Percentiles rank a stretch among this genome's conserved stretches.
Evolutionary conservation across 2,329 filamentous ascomycete species (phyloP).

Genomic region (Botrytis tulipae): DNA sequence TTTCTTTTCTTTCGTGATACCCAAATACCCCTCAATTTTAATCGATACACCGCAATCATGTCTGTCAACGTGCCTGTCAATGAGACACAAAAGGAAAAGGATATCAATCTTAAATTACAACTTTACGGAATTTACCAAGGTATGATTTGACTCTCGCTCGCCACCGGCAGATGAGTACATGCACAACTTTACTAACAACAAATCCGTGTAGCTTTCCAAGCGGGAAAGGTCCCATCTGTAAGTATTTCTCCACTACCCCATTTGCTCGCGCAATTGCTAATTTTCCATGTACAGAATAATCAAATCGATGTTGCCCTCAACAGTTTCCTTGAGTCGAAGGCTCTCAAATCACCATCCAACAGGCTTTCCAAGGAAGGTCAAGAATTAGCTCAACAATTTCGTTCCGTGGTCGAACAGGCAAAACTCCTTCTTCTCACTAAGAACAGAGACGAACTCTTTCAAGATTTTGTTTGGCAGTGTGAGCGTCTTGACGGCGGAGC

Average conservation of each 20-base stretch:
- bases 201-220: constrained; percentile 65
- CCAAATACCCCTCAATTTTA: constrained; percentile 17
- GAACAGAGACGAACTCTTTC: constrained; percentile 90
- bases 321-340: constrained; percentile 73
- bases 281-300: constrained; percentile 47
- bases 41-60: constrained; percentile 24
- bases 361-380: constrained; percentile 82
- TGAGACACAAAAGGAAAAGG: constrained; percentile 39
- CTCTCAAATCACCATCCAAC: constrained; percentile 66
- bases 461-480: constrained; percentile 97
- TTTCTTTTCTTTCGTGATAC: constrained; percentile 28
- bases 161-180: neutral
- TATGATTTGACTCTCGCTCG: constrained; percentile 37
- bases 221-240: constrained; percentile 81
- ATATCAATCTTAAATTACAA: constrained; percentile 92
- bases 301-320: constrained; percentile 92
- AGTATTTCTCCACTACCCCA: constrained; percentile 14
- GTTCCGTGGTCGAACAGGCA: constrained; percentile 76
- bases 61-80: constrained; percentile 37
- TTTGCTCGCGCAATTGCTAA: constrained; percentile 22
- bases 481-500: constrained; percentile 67
- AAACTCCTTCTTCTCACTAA: constrained; percentile 86
- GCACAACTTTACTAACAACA: constrained; percentile 34
- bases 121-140: constrained; percentile 82
- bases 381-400: constrained; percentile 72